These are phyloP conservation scores for Salix purpurea DNA, from an alignment of 345 rosid species.

Conservation along the genomic window DNA sequence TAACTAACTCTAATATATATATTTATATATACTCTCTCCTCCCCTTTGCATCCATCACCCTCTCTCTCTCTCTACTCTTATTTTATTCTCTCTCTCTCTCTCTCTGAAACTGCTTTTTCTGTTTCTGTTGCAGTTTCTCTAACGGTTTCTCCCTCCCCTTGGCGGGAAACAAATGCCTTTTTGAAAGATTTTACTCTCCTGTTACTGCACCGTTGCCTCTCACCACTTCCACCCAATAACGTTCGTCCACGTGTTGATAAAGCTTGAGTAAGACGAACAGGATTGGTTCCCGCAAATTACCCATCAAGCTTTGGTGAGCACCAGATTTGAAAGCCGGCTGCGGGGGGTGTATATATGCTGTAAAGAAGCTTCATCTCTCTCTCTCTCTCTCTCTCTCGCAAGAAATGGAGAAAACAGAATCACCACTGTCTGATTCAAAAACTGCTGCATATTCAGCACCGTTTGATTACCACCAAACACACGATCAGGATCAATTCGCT, in stretches of 20 bases:
- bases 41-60: background rate
- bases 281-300: background rate
- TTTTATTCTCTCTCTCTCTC: background rate
- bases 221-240: background rate
- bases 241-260: background rate
- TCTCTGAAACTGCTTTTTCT: background rate
- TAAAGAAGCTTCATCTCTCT: background rate
- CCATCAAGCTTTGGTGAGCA: background rate
- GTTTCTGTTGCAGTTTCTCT: background rate
- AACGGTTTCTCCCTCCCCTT: background rate
- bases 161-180: background rate
- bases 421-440: conserved; percentile 30
- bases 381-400: background rate
- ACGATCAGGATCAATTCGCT: conserved; percentile 38
- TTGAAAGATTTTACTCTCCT: background rate
- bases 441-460: conserved; percentile 23
- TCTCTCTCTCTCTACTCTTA: background rate
- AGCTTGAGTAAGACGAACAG: background rate
- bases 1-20: background rate
- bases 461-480: conserved; percentile 17
- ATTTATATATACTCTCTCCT: background rate
- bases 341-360: background rate
- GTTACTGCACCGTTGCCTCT: no score
- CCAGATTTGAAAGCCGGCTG: background rate
- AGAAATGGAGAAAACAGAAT: conserved; percentile 35